Conservation (phyloP, 2,329 filamentous ascomycete genomes). For the Waltergamsia citrina region DNA sequence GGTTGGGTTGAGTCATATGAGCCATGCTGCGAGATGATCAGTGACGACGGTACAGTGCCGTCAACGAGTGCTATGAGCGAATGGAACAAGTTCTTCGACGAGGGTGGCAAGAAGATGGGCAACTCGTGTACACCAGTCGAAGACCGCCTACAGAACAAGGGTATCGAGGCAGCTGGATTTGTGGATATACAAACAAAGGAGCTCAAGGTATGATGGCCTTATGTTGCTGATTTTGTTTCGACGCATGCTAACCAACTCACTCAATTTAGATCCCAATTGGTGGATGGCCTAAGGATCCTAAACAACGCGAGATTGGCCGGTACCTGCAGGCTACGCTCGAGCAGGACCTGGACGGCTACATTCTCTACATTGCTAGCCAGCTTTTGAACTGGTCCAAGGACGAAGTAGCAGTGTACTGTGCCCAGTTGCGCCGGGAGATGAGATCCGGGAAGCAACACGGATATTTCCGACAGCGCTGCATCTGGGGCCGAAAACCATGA, state of each 20-base stretch:
- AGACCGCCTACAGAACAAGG: slow-evolving; percentile 9
- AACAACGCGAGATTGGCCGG: not conserved
- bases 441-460: slow-evolving; percentile 5
- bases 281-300: slow-evolving; percentile 1
- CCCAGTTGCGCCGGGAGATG: slow-evolving; percentile 10
- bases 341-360: slow-evolving; percentile 10
- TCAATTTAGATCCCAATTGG: not conserved
- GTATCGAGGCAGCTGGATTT: slow-evolving; percentile 7
- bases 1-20: slow-evolving; percentile 9
- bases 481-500: too few relatives aligned
- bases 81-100: slow-evolving; percentile 13
- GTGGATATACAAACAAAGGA: slow-evolving; percentile 5
- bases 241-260: too few relatives aligned
- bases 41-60: slow-evolving; percentile 5
- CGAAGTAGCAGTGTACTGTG: slow-evolving; percentile 10
- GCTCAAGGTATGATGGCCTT: slow-evolving; percentile 7
- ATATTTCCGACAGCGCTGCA: too few relatives aligned
- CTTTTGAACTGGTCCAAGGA: slow-evolving; percentile 9
- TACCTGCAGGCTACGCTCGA: slow-evolving; percentile 9
- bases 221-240: too few relatives aligned
- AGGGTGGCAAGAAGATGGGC: slow-evolving; percentile 15
- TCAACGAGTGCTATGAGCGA: slow-evolving; percentile 1
- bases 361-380: slow-evolving; percentile 10
- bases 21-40: slow-evolving; percentile 1
- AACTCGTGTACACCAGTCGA: slow-evolving; percentile 12